A percentile compares a stretch with the other conserved stretches of the same genome.
These are phyloP conservation scores for Penicillium italicum DNA, from an alignment of 2,329 filamentous ascomycete genomes.

Conservation along the genomic window DNA sequence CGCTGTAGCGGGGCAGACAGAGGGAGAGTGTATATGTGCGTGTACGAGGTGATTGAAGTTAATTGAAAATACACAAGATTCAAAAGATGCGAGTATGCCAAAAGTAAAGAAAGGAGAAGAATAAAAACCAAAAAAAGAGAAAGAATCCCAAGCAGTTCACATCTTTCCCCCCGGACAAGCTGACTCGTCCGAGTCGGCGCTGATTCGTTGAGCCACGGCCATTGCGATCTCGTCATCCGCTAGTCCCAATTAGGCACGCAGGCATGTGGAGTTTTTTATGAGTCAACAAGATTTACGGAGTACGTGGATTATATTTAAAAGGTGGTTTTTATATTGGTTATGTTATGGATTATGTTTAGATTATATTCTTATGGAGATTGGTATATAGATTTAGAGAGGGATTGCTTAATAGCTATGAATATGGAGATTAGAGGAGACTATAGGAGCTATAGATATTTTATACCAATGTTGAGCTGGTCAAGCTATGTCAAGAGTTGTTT, in stretches of 20 bases:
- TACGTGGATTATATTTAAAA: too few relatives aligned
- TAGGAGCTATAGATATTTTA: too few relatives aligned
- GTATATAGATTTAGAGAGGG: too few relatives aligned
- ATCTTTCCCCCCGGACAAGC: constrained; percentile 1
- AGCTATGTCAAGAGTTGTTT: too few relatives aligned
- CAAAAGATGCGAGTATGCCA: background rate
- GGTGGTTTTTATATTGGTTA: background rate
- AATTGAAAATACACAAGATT: background rate
- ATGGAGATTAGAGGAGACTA: too few relatives aligned
- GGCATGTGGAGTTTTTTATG: constrained; percentile 6
- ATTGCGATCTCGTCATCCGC: constrained; percentile 22
- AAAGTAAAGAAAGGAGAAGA: background rate
- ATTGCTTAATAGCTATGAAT: too few relatives aligned
- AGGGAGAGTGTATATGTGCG: background rate
- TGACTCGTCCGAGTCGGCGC: constrained; percentile 1
- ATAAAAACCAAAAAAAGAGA: background rate
- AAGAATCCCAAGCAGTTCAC: background rate
- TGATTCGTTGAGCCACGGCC: constrained; percentile 17
- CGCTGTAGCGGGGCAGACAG: constrained; percentile 32
- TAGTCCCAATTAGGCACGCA: constrained; percentile 9
- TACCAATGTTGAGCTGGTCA: too few relatives aligned
- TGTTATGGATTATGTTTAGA: too few relatives aligned
- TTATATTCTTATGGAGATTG: too few relatives aligned
- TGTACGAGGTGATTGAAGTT: background rate
- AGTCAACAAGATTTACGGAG: too few relatives aligned